Evolutionary conservation across 345 rosid genomes (phyloP), one percentile per base, ranked within the genome.

Genomic region (Garcia nutans): DNA sequence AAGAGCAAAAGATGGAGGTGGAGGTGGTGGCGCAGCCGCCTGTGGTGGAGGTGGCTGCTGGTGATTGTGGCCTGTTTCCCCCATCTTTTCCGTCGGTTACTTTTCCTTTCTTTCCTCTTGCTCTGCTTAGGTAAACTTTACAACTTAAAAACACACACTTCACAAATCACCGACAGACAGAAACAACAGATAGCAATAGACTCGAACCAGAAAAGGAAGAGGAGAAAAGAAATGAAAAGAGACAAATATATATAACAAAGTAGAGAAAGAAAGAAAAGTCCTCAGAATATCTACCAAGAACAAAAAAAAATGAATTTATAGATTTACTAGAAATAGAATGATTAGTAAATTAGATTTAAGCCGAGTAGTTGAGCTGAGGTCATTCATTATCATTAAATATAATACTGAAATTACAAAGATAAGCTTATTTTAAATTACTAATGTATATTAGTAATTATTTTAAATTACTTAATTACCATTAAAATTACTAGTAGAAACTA

Each of bases 1-100:
- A 42, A 78, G 19, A 12, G 81, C 97, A 71, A 90, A 78, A 75
- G 87, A 50, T 58, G 87, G 84, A 66, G 86, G 87, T 33, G 81
- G 82, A 15, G 86, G 78, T 59, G 82, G 58, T 58, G 88, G 61
- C 2, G 84, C 76, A 55, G 76, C 77, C 57, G 77, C 72, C 76
- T 75, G 84, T 6, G 81, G 88, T 55, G 89, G 90, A 28, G 86
- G 88, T 45, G 77, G 80, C 74, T 71, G 80, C 50, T 76, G 74
- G 74, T 58, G 63, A 73, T 65, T 37, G 56, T 65, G 63, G n/a
- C 66, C 47, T 8, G 78, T 73, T 70, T 81, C 84, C 50, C 70
- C 84, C 84, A 81, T 81, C 55, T 78, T 45, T 57, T 2, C 20
- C 45, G 19, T n/a, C 11, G 28, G 31, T 0, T 10, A 22, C 16